Base-by-base conservation (phyloP, 2,329 filamentous ascomycete genomes). In the Cordyceps fumosorosea region DNA sequence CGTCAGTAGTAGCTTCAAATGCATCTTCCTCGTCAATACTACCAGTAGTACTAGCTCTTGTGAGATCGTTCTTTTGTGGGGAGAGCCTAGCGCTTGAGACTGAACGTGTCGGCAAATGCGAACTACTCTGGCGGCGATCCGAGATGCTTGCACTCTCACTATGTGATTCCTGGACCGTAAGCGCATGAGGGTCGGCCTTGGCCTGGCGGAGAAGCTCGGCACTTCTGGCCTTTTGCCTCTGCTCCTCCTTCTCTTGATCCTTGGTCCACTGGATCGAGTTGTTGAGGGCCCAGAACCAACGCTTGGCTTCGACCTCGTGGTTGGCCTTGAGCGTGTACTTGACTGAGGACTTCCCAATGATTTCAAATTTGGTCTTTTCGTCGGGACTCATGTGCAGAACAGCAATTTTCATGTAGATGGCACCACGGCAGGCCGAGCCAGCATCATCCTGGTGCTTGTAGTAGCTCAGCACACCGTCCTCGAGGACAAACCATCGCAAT, bases 391-490 rank as follows among this genome's bases (percentile, higher is more conserved):
- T 98, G 75, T 93, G 89, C 34, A 99, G 83, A 70, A 87, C 89
- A 26, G 95, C 95, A 67, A 99, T 99, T 64, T 89, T 89, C 93
- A 99, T 99, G 74, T 98, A 98, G 77, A 99, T 99, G 58, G 95
- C 95, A 63, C 95, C 95, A 65, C 95, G 91, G 73, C 95, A 99
- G 62, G 95, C 95, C 58, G 92, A 96, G 26, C 93, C 95, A 37
- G 92, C 91, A 73, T 99, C 95, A 72, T 99, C 95, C 77, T 99
- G 95, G 74, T 98, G 91, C 77, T 99, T 99, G 80, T 98, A 99
- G 78, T 99, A 99, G 75, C 95, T 98, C 67, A 99, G 76, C 14
- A 99, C 93, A 14, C 95, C 95, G 72, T 99, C 95, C 73, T 99
- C 95, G 10, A 99, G 84, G 16, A 98, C 95, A 72, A 99, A 99